Conservation (phyloP, 768 basidiomycete species). For the Boletus fagicola region DNA sequence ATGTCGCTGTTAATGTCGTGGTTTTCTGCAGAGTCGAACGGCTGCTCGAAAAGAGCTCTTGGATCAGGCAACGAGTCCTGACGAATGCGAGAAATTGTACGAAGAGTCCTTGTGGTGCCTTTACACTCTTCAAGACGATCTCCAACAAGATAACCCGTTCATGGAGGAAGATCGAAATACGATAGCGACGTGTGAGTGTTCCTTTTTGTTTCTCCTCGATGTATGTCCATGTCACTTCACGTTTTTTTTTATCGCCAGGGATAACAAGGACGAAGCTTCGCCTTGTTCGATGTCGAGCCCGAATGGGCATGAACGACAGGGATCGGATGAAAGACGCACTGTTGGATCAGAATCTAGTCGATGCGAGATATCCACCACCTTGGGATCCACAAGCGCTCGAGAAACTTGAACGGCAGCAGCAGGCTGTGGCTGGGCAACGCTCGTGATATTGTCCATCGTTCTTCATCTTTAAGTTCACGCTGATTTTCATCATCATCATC, state of each 20-base stretch:
- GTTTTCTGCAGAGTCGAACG: slow-evolving; percentile 68
- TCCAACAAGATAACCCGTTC: slow-evolving; percentile 80
- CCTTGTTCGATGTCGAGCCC: slow-evolving; percentile 70
- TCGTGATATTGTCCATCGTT: slow-evolving; percentile 3
- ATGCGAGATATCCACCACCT: slow-evolving; percentile 68
- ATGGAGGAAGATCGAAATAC: slow-evolving; percentile 80
- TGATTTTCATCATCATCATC: neutral
- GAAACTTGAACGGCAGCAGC: slow-evolving; percentile 29
- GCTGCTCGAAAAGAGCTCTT: slow-evolving; percentile 90
- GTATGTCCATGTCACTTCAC: neutral
- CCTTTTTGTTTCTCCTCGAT: neutral
- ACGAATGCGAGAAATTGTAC: slow-evolving; percentile 91
- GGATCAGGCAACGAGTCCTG: slow-evolving; percentile 69
- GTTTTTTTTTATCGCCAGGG: slow-evolving; percentile 44
- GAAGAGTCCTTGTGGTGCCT: slow-evolving; percentile 95
- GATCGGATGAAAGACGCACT: slow-evolving; percentile 75
- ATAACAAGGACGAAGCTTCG: slow-evolving; percentile 83
- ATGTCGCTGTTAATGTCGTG: neutral
- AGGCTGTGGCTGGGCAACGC: slow-evolving; percentile 11
- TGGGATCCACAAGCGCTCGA: slow-evolving; percentile 54
- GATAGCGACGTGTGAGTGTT: slow-evolving; percentile 66
- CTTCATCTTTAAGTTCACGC: neutral
- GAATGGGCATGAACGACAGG: slow-evolving; percentile 73
- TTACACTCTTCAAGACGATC: slow-evolving; percentile 87
- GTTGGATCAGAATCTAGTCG: slow-evolving; percentile 76